Evolutionary conservation across 1,284 basidiomycete species (phyloP).

Genomic region (Austropuccinia psidii): DNA sequence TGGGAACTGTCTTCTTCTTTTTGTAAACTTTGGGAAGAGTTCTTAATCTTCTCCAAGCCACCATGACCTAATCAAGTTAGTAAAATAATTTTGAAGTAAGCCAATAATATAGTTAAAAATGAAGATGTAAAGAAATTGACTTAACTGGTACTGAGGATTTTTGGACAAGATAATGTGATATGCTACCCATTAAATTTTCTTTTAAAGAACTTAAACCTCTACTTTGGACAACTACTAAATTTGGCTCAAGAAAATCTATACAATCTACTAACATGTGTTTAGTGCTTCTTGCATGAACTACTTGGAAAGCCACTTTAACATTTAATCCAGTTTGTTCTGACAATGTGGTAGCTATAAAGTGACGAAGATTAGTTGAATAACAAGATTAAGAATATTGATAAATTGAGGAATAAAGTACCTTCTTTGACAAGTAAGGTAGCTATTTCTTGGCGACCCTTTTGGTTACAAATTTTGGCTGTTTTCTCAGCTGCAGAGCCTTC

Average conservation of each 20-base stretch:
- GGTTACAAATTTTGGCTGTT: not conserved
- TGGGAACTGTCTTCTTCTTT: too few species aligned
- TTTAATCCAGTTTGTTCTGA: not conserved
- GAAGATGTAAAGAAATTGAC: not conserved
- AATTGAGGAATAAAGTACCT: not conserved
- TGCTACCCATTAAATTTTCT: not conserved
- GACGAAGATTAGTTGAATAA: not conserved
- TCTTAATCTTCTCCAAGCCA: not conserved
- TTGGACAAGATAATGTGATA: conserved; percentile 9
- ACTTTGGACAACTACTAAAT: not conserved
- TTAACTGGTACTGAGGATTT: conserved; percentile 13
- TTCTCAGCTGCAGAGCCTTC: not conserved
- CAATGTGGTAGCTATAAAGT: not conserved
- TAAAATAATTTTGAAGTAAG: too few species aligned
- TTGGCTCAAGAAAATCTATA: not conserved
- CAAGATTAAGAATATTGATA: not conserved
- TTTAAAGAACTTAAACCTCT: not conserved
- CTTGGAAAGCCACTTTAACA: conserved; percentile 1
- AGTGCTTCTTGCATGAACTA: not conserved
- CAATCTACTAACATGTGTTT: not conserved
- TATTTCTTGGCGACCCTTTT: conserved; percentile 1
- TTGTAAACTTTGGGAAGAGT: not conserved
- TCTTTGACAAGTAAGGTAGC: not conserved
- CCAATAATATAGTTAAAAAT: not conserved
- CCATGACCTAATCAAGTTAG: conserved; percentile 1